A percentile compares a stretch with the other conserved stretches of the same genome.
phyloP scores from a whole-genome alignment of 306 rosid genomes.

The Aeschynomene evenia region DNA sequence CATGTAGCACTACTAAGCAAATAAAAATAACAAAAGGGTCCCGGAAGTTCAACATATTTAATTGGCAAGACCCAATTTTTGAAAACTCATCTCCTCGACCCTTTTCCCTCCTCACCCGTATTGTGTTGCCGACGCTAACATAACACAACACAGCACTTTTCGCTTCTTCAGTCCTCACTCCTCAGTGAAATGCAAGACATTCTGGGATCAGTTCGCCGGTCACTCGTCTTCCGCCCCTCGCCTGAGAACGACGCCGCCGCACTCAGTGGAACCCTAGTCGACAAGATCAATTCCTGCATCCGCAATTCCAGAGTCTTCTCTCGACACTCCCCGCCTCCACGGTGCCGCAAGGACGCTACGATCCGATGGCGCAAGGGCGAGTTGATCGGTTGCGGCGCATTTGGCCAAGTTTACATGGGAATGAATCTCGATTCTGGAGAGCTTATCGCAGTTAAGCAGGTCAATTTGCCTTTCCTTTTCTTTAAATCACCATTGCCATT shows the following conservation, averaged over 20 bases:
- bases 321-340: constrained; percentile 50
- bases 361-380: constrained; percentile 99
- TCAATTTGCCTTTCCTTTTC: constrained; percentile 11
- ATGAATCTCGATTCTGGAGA: constrained; percentile 99
- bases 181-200: constrained; percentile 91
- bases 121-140: no score
- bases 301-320: constrained; percentile 88
- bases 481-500: no score
- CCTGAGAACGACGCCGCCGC: constrained; percentile 60
- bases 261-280: constrained; percentile 67
- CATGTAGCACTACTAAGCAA: no score
- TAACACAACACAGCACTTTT: no score
- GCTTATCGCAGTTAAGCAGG: constrained; percentile 98
- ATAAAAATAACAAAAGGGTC: no score
- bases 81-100: no score
- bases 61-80: no score
- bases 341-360: constrained; percentile 53
- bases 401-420: constrained; percentile 98
- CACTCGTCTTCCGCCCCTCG: constrained; percentile 80
- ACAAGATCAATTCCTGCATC: constrained; percentile 69
- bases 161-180: no score
- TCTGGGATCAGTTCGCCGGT: constrained; percentile 95
- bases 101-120: no score
- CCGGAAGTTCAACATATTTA: no score
- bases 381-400: constrained; percentile 97